These are phyloP conservation scores for Globisporangium orthogonon DNA, from an alignment of 352 stramenopile species.

Conservation along the genomic window DNA sequence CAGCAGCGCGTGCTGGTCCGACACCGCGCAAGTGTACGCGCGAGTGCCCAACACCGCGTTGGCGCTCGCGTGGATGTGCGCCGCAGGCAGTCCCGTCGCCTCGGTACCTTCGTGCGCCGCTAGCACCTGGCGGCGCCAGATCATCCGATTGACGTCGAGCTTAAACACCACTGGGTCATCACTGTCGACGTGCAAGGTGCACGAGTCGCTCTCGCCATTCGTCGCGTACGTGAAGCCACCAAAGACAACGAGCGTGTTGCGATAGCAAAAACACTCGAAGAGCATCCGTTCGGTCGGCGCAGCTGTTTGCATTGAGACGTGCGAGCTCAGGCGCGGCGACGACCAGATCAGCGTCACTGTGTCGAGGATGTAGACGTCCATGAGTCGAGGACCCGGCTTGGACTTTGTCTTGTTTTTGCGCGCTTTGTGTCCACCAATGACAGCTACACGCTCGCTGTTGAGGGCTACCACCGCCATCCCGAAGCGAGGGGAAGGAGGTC, in stretches of 20 bases:
- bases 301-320: slow-evolving; percentile 20
- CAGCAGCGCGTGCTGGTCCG: slow-evolving; percentile 15
- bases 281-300: slow-evolving; percentile 34
- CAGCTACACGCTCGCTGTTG: slow-evolving; percentile 32
- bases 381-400: slow-evolving; percentile 9
- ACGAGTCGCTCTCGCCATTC: slow-evolving; percentile 35
- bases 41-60: slow-evolving; percentile 24
- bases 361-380: slow-evolving; percentile 50
- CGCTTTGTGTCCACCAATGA: slow-evolving; percentile 22
- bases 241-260: slow-evolving; percentile 37
- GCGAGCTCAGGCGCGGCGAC: slow-evolving; percentile 29
- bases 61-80: slow-evolving; percentile 26
- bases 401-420: slow-evolving; percentile 12
- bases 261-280: slow-evolving; percentile 39
- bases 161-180: slow-evolving; percentile 33
- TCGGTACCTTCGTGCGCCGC: no score
- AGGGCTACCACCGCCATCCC: slow-evolving; percentile 37
- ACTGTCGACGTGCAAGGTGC: slow-evolving; percentile 20
- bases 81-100: slow-evolving; percentile 6
- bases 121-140: slow-evolving; percentile 42
- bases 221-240: slow-evolving; percentile 39
- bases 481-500: slow-evolving; percentile 39
- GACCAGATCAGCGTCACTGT: slow-evolving; percentile 42
- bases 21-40: slow-evolving; percentile 17
- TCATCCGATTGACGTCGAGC: slow-evolving; percentile 56